Base-by-base conservation (phyloP, 495 filamentous ascomycete species). In the Tuber umbilicatum region DNA sequence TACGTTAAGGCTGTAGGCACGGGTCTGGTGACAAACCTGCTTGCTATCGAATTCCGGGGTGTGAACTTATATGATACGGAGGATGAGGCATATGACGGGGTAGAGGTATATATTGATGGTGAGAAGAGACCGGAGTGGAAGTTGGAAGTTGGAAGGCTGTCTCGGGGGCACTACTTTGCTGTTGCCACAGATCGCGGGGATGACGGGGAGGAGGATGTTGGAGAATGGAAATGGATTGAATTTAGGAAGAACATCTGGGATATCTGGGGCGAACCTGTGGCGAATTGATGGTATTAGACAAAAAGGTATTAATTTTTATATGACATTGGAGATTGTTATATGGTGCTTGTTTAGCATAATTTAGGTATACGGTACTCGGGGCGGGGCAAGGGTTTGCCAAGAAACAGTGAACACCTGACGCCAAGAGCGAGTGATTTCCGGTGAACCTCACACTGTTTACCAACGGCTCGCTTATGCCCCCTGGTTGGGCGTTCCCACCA, bases 1-100 rank as follows among this genome's bases (percentile, higher is more conserved):
- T 82, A 82, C 55, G 79, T 76, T 69, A 82, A 82, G 72, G 81
- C 81, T 37, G 69, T 80, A 5, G 81, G 81, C 10, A 80, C 78
- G 2, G 81, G 81, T 16, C 39, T 82, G 16, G 78, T 82, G 39
- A 74, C 72, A 37, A 72, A 82, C 31, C 73, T 82, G 16, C 67
- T 75, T 43, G 72, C 71, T 41, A 75, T 82, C 16, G 81, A 82
- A 47, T 82, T 82, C 69, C 72, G 68, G 68, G 40, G 67, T 42
- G 50, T 78, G 55, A 37, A 41, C n/a, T 41, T 78, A 47, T 67
- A 74, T 35, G 37, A 73, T 60, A 5, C 73, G 39, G 69, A 78
- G 69, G 77, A 83, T 70, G 74, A 71, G 70, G 60, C 74, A 71
- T 68, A 80, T 73, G 41, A 70, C 45, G 21, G 77, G 68, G 39